Conservation (phyloP, 148 eudicot genomes). For the Chenopodium berlandieri region DNA sequence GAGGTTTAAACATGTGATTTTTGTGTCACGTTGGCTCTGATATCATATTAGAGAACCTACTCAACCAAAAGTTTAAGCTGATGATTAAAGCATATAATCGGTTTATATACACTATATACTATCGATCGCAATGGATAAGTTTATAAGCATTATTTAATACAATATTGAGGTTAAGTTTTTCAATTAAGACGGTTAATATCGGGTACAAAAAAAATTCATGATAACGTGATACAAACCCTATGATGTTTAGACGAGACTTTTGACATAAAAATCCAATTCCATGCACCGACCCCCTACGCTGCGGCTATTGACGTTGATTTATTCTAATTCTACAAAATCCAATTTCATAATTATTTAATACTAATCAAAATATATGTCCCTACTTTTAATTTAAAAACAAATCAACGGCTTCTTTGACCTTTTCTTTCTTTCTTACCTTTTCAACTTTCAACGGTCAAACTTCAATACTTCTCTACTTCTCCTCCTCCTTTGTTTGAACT, state of each 20-base stretch:
- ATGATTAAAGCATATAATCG: no score
- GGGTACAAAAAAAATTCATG: not conserved
- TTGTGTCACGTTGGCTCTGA: no score
- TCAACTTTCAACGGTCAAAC: conserved; percentile 67
- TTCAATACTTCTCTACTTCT: conserved; percentile 16
- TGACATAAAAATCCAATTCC: conserved; percentile 7
- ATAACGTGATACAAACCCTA: no score
- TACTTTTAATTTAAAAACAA: not conserved
- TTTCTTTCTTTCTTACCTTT: conserved; percentile 26
- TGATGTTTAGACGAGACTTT: conserved; percentile 18
- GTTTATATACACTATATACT: no score
- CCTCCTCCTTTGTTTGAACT: conserved; percentile 25
- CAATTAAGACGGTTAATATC: not conserved
- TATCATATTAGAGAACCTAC: no score
- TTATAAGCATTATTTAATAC: not conserved
- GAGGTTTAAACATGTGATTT: no score
- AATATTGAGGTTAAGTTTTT: not conserved
- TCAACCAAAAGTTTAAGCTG: no score
- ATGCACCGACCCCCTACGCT: conserved; percentile 20
- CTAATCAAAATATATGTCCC: conserved; percentile 17
- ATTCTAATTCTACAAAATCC: not conserved
- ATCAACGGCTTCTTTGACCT: conserved; percentile 35
- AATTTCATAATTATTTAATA: not conserved
- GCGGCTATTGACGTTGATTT: conserved; percentile 19
- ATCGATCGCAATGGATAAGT: not conserved